Percentiles rank a stretch among this genome's conserved stretches.
Conservation (phyloP, 1,139 yeast species). For the Yamadazyma songkhlaensis region DNA sequence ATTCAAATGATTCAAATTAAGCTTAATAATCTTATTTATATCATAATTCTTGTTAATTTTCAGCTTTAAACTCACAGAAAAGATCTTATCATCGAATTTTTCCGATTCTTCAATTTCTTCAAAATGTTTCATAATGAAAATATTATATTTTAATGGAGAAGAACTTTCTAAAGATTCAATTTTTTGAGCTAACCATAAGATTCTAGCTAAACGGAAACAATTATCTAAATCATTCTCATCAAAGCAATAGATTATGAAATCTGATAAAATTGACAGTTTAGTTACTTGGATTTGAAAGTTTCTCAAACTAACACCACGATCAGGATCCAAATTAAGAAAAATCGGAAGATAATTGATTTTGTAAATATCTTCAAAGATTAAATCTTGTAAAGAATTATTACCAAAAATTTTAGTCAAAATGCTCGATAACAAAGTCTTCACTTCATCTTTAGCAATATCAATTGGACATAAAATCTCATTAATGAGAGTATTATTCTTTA, state of each 20-base stretch:
- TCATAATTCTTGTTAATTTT: constrained; percentile 12
- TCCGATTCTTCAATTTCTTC: not conserved
- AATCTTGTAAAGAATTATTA: constrained; percentile 12
- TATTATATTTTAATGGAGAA: constrained; percentile 12
- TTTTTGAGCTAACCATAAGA: constrained; percentile 54
- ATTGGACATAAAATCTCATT: constrained; percentile 56
- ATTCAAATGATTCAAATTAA: constrained; percentile 10
- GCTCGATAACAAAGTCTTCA: constrained; percentile 20
- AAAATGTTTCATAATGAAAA: constrained; percentile 15
- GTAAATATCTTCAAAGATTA: constrained; percentile 43
- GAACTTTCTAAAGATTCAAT: constrained; percentile 4
- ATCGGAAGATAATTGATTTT: constrained; percentile 46
- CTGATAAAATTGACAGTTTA: constrained; percentile 66
- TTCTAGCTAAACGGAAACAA: constrained; percentile 38
- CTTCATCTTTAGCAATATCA: constrained; percentile 36
- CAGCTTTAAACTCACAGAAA: constrained; percentile 10
- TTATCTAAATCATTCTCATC: constrained; percentile 27
- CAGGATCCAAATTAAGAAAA: constrained; percentile 61
- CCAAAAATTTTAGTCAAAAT: constrained; percentile 20
- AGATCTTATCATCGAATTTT: constrained; percentile 4
- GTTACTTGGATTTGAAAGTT: constrained; percentile 78
- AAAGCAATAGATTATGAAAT: constrained; percentile 60
- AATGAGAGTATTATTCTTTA: constrained; percentile 63
- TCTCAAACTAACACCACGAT: constrained; percentile 64
- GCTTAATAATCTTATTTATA: constrained; percentile 13